Percentiles rank a stretch among this genome's conserved stretches.
Evolutionary conservation across 2,329 filamentous ascomycete genomes (phyloP).

Genomic region (Curvularia spicifera): DNA sequence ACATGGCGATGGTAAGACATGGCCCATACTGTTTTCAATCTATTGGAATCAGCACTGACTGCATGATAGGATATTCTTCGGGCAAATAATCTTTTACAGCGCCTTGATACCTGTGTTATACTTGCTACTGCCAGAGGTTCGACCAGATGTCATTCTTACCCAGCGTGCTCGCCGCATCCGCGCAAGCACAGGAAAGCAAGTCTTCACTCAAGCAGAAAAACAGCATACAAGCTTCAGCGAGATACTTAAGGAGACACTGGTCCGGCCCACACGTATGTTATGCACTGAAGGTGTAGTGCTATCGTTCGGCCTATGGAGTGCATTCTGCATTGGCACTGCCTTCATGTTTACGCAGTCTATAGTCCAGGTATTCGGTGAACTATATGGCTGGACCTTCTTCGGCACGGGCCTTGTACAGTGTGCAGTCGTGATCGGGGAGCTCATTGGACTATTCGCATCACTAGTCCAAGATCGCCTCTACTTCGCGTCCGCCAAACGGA

Average conservation of each 20-base stretch:
- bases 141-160: slow-evolving; percentile 55
- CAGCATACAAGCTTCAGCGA: slow-evolving; percentile 38
- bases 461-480: slow-evolving; percentile 51
- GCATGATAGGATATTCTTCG: slow-evolving; percentile 53
- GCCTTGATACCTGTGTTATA: slow-evolving; percentile 52
- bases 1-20: slow-evolving; percentile 53
- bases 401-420: slow-evolving; percentile 55
- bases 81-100: slow-evolving; percentile 55
- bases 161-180: slow-evolving; percentile 46
- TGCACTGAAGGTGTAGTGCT: slow-evolving; percentile 59
- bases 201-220: slow-evolving; percentile 48
- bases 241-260: slow-evolving; percentile 49
- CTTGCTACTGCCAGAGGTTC: slow-evolving; percentile 55
- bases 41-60: slow-evolving; percentile 4
- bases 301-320: slow-evolving; percentile 57
- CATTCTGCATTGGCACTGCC: slow-evolving; percentile 55
- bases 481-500: slow-evolving; percentile 49
- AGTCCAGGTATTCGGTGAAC: slow-evolving; percentile 50
- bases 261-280: slow-evolving; percentile 51
- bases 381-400: slow-evolving; percentile 53
- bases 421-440: slow-evolving; percentile 56
- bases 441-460: slow-evolving; percentile 50
- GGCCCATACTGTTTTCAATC: neutral
- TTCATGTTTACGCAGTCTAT: slow-evolving; percentile 60
- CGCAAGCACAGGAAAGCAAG: slow-evolving; percentile 26